Base-by-base conservation (phyloP, 2,329 filamentous ascomycete species). In the Sporothrix pseudoabietina region DNA sequence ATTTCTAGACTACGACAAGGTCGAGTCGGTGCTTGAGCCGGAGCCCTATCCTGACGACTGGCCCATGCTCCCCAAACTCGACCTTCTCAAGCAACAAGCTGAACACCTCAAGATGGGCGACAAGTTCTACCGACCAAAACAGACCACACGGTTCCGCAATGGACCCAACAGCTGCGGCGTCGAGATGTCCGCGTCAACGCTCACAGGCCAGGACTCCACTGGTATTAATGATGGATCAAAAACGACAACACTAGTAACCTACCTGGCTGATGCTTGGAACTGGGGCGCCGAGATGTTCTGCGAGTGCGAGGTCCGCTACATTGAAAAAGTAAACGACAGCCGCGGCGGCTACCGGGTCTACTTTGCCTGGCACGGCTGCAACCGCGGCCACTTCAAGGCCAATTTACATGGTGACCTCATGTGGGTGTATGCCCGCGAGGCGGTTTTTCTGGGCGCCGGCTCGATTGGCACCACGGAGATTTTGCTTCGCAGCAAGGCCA, bases 271-370 rank as follows among this genome's bases (percentile, higher is more conserved):
- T 79, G 89, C 90, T 1, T 92, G 89, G 90, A 90, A 91, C 77
- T 90, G 89, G 88, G 90, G 90, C 9, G 88, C 90, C 14, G 89
- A 92, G 77, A 87, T 92, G 80, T 92, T 92, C 75, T 92, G 90
- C 79, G 86, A 89, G 76, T 89, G 89, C 74, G 89, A 92, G 78
- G 90, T 91, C 1, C 84, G 87, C 61, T 87, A 91, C 77, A 82
- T 92, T 69, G 85, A 87, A 72, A 86, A 88, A 78, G 84, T 85
- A 57, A 75, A 77, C 22, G 82, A 82, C 1, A 78, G 79, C 0
- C 80, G 81, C 4, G 84, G 85, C 16, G 89, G 90, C 1, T 92
- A 91, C 78, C 82, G 90, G 26, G 81, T 92, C 39, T 90, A 87
- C 80, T 91, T 89, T 78, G 86, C 88, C 14, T 91, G 88, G 88